phyloP scores from a whole-genome alignment of 1,284 basidiomycete species.

The Melampsora americana region DNA sequence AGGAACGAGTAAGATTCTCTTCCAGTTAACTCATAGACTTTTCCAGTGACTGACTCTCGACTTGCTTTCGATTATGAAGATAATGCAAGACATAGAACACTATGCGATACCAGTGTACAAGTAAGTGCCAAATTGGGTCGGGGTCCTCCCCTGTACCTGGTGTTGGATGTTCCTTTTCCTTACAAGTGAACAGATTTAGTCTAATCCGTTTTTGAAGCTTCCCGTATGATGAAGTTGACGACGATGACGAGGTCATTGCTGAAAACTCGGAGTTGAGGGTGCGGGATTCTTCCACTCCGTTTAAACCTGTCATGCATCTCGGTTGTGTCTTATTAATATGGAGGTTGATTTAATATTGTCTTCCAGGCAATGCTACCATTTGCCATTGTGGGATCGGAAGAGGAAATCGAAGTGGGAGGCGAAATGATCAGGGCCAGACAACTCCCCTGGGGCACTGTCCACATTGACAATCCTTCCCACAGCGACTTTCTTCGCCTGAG shows the following conservation, averaged over 20 bases:
- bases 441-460: slow-evolving; percentile 98
- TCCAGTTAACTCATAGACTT: background rate
- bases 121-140: slow-evolving; percentile 70
- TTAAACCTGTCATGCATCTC: background rate
- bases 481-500: slow-evolving; percentile 92
- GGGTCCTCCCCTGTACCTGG: slow-evolving; percentile 76
- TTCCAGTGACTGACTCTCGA: background rate
- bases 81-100: slow-evolving; percentile 99
- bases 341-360: background rate
- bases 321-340: background rate
- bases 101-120: slow-evolving; percentile 99
- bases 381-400: slow-evolving; percentile 94
- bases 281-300: background rate
- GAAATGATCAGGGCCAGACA: slow-evolving; percentile 84
- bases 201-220: background rate
- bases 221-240: slow-evolving; percentile 46
- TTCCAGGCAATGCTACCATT: slow-evolving; percentile 81
- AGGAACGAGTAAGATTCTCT: slow-evolving; percentile 73
- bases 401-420: slow-evolving; percentile 82
- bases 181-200: too few relatives aligned
- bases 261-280: slow-evolving; percentile 67
- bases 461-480: slow-evolving; percentile 98
- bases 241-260: slow-evolving; percentile 96
- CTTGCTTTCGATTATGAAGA: slow-evolving; percentile 58
- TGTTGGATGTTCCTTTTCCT: too few relatives aligned